A percentile compares a stretch with the other conserved stretches of the same genome.
These are phyloP conservation scores for Fusarium circinatum DNA, from an alignment of 2,329 filamentous ascomycete genomes.

Conservation along the genomic window DNA sequence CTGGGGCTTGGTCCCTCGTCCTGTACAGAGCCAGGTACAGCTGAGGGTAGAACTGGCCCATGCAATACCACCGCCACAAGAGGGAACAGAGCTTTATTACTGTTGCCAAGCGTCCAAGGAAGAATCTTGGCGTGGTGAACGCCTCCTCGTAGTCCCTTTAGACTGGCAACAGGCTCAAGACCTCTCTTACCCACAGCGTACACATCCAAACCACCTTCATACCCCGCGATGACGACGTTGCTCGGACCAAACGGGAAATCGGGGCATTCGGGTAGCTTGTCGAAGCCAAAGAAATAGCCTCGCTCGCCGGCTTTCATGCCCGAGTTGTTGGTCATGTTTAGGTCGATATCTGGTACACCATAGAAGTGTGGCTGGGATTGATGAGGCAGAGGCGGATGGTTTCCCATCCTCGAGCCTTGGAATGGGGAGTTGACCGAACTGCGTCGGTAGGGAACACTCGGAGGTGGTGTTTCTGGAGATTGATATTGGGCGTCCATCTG, in stretches of 20 bases:
- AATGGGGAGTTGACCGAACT: slow-evolving; percentile 64
- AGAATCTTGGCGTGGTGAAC: slow-evolving; percentile 87
- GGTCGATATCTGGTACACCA: slow-evolving; percentile 76
- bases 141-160: slow-evolving; percentile 82
- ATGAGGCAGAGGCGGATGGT: slow-evolving; percentile 76
- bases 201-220: slow-evolving; percentile 82
- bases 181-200: slow-evolving; percentile 78
- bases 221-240: slow-evolving; percentile 79
- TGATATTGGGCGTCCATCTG: slow-evolving; percentile 61
- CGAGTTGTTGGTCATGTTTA: slow-evolving; percentile 68
- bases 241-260: slow-evolving; percentile 58
- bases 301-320: slow-evolving; percentile 72
- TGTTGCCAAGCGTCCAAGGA: slow-evolving; percentile 69
- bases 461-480: slow-evolving; percentile 53
- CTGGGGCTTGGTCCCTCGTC: slow-evolving; percentile 53
- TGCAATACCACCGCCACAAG: slow-evolving; percentile 84
- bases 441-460: slow-evolving; percentile 52
- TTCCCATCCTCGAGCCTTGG: slow-evolving; percentile 54
- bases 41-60: slow-evolving; percentile 71
- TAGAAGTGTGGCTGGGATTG: slow-evolving; percentile 83
- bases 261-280: slow-evolving; percentile 67
- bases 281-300: slow-evolving; percentile 85
- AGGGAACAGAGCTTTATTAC: slow-evolving; percentile 69
- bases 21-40: slow-evolving; percentile 49
- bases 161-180: slow-evolving; percentile 72